A percentile compares a stretch with the other conserved stretches of the same genome.
Conservation (phyloP, 129 eudicot genomes). For the Glebionis coronaria region DNA sequence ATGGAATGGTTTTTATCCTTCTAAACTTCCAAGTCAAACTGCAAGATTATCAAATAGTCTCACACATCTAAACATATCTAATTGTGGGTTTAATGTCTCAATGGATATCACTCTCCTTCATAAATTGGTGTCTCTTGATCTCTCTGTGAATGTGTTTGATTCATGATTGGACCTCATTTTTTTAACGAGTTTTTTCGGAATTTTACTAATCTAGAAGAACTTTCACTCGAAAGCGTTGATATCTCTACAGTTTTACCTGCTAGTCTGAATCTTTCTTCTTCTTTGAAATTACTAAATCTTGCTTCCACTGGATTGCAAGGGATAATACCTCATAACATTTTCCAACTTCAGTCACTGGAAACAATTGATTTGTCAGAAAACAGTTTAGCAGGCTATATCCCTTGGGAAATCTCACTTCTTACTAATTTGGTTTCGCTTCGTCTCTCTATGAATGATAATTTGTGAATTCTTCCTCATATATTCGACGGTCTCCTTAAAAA, state of each 20-base stretch:
- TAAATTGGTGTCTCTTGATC: slow-evolving; percentile 13
- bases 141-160: not conserved
- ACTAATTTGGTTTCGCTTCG: not conserved
- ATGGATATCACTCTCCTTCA: not conserved
- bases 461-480: not conserved
- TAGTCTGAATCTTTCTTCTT: slow-evolving; percentile 7
- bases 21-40: slow-evolving; percentile 15
- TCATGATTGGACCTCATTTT: not conserved
- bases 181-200: not conserved
- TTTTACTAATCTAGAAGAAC: not conserved
- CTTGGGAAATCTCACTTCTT: not conserved
- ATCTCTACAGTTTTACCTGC: not conserved
- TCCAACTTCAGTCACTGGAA: not conserved
- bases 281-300: slow-evolving; percentile 4
- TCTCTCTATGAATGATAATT: not conserved
- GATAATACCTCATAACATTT: slow-evolving; percentile 12
- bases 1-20: not conserved
- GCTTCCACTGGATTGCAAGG: slow-evolving; percentile 10
- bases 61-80: slow-evolving; percentile 25
- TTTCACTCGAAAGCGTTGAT: not conserved
- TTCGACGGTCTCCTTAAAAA: not conserved
- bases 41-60: slow-evolving; percentile 7
- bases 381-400: not conserved
- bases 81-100: not conserved
- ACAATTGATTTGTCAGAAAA: not conserved